phyloP scores from a whole-genome alignment of 176 grass and related monocot genomes.

The Bolboschoenus planiculmis region DNA sequence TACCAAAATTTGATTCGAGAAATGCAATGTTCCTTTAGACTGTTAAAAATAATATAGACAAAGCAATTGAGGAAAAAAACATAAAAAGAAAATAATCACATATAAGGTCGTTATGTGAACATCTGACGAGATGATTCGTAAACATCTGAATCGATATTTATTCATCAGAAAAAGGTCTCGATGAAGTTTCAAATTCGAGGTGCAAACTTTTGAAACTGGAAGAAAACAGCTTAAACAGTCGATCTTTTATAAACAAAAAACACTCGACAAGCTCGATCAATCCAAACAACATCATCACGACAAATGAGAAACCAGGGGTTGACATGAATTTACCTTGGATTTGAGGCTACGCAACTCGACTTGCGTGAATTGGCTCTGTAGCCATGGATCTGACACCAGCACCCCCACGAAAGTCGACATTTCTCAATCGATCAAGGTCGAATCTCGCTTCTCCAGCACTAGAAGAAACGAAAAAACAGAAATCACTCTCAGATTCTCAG shows the following conservation, averaged over 20 bases:
- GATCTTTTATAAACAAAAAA: conserved; percentile 1
- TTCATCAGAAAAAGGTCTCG: neutral
- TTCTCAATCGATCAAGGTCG: neutral
- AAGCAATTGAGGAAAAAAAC: neutral
- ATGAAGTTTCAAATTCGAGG: neutral
- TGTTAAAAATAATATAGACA: neutral
- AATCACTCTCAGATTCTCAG: conserved; percentile 22
- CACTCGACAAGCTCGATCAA: neutral
- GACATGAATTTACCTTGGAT: conserved; percentile 52
- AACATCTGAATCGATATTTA: neutral
- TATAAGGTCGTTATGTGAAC: neutral
- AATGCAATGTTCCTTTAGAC: neutral
- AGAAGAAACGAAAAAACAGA: conserved; percentile 11
- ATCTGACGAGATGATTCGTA: neutral
- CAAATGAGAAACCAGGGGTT: conserved; percentile 20
- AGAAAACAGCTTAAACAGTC: neutral
- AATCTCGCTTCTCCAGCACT: neutral
- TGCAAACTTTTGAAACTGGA: neutral
- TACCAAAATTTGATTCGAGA: neutral
- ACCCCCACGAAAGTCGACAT: conserved; percentile 91
- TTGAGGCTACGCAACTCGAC: conserved; percentile 89
- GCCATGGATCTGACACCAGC: conserved; percentile 87
- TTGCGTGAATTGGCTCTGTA: conserved; percentile 98
- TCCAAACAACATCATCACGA: neutral
- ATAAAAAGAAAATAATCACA: neutral